Conservation (phyloP, 78 protist species). For the Goniomonas avonlea region DNA sequence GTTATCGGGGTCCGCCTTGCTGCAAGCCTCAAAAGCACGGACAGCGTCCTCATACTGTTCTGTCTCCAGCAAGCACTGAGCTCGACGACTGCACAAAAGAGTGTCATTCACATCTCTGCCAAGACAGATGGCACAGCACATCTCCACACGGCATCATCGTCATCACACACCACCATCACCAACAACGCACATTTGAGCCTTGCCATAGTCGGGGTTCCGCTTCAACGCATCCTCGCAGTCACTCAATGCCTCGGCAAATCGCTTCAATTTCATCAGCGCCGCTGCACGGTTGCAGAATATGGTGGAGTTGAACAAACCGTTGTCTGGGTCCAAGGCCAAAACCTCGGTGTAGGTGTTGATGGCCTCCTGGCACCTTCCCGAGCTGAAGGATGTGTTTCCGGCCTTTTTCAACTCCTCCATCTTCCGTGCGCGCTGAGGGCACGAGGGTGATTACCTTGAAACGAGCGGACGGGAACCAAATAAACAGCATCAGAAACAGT, state of each 20-base stretch:
- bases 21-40: not conserved
- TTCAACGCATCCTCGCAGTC: slow-evolving; percentile 2
- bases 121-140: too few species aligned
- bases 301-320: not conserved
- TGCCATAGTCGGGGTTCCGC: not conserved
- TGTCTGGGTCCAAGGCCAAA: not conserved
- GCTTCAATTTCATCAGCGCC: not conserved
- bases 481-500: too few species aligned
- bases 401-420: not conserved
- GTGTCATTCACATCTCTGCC: too few species aligned
- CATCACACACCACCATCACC: too few species aligned
- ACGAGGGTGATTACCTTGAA: too few species aligned
- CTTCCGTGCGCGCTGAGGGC: too few species aligned
- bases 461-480: too few species aligned
- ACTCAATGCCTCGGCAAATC: not conserved
- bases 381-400: not conserved
- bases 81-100: not conserved
- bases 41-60: not conserved
- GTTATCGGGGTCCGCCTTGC: not conserved
- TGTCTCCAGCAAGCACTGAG: slow-evolving; percentile 5
- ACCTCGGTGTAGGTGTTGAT: slow-evolving; percentile 4
- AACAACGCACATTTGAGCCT: too few species aligned
- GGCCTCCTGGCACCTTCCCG: slow-evolving; percentile 9
- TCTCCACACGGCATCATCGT: too few species aligned
- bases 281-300: slow-evolving; percentile 18